Conservation (phyloP, 1,284 basidiomycete genomes). For the Trametes versicolor region DNA sequence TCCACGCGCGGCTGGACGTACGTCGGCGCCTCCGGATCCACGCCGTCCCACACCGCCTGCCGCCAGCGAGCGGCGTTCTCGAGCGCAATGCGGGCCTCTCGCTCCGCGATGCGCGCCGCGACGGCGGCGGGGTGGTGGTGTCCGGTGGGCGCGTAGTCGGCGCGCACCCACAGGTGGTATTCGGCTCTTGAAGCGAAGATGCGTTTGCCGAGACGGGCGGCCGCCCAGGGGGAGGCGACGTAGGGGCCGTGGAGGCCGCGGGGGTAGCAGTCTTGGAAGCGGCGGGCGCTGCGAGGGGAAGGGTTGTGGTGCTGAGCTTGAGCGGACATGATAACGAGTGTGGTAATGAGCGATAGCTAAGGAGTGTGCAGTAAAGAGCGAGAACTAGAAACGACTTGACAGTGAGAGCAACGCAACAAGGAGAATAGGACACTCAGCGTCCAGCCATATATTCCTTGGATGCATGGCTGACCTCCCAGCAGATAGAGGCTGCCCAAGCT, state of each 20-base stretch:
- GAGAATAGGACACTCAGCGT: neutral
- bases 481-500: neutral
- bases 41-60: constrained; percentile 6
- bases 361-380: neutral
- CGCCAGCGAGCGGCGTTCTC: neutral
- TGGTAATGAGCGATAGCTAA: neutral
- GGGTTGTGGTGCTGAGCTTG: neutral
- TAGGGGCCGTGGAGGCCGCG: neutral
- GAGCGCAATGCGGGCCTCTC: constrained; percentile 2
- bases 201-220: constrained; percentile 17
- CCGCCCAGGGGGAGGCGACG: constrained; percentile 11
- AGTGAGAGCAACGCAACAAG: neutral
- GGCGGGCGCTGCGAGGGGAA: neutral
- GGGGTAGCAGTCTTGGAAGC: constrained; percentile 10
- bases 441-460: neutral
- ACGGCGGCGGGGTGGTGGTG: constrained; percentile 10
- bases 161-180: constrained; percentile 9
- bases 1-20: constrained; percentile 4
- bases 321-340: constrained; percentile 5
- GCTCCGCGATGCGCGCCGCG: constrained; percentile 4
- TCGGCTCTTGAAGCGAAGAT: constrained; percentile 11
- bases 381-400: neutral
- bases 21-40: neutral
- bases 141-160: constrained; percentile 12
- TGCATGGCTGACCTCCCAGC: neutral